phyloP scores from a whole-genome alignment of 2,329 filamentous ascomycete species.

The Teratosphaeria viscida region DNA sequence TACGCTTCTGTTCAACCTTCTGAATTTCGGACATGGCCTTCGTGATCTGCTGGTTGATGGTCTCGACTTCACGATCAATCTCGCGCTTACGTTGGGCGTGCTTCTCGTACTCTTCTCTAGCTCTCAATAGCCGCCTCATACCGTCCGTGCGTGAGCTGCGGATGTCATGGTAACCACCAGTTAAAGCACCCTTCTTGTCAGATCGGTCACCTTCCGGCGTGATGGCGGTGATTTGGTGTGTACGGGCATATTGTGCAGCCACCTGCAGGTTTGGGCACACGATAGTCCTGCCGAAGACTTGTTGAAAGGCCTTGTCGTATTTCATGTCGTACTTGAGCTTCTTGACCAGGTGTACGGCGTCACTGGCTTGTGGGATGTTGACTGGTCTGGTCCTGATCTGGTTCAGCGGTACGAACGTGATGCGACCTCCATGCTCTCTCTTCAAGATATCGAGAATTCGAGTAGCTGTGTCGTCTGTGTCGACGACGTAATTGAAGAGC shows the following conservation, averaged over 20 bases:
- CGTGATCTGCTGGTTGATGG: constrained; percentile 81
- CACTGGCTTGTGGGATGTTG: constrained; percentile 74
- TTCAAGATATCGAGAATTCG: constrained; percentile 70
- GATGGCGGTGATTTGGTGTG: constrained; percentile 83
- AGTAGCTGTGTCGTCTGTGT: constrained; percentile 79
- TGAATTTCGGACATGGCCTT: constrained; percentile 72
- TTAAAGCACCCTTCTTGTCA: constrained; percentile 90
- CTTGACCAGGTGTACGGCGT: constrained; percentile 76
- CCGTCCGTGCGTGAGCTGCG: constrained; percentile 79
- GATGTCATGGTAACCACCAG: constrained; percentile 85
- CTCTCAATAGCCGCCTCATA: constrained; percentile 63
- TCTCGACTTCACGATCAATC: constrained; percentile 60
- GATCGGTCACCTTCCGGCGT: constrained; percentile 90
- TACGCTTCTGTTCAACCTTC: constrained; percentile 68
- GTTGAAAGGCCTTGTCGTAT: constrained; percentile 79
- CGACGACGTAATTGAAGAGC: constrained; percentile 92
- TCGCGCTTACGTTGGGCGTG: constrained; percentile 54
- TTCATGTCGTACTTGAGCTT: constrained; percentile 69
- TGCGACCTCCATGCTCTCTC: constrained; percentile 67
- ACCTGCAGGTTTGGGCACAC: constrained; percentile 84
- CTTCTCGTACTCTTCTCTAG: constrained; percentile 62
- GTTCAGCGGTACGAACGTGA: constrained; percentile 91
- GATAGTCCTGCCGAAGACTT: constrained; percentile 92
- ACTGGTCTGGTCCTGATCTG: constrained; percentile 59
- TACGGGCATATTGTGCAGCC: constrained; percentile 82